Percentiles rank a stretch among this genome's conserved stretches.
Conservation (phyloP, 164 flowering plant species). For the Buxus sempervirens region DNA sequence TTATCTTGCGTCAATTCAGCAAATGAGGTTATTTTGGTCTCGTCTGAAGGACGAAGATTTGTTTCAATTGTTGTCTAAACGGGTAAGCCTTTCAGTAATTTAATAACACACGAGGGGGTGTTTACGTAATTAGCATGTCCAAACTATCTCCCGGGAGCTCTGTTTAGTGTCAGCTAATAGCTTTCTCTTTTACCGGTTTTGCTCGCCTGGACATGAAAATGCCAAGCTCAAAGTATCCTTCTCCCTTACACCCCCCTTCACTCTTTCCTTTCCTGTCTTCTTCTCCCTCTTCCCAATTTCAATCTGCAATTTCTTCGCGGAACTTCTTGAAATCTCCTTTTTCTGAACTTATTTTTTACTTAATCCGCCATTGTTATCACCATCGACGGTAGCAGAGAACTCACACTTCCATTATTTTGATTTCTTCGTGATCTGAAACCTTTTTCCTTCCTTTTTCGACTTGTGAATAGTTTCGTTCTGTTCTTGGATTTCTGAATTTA, state of each 20-base stretch:
- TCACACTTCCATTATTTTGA: background rate
- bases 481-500: background rate
- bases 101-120: background rate
- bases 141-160: background rate
- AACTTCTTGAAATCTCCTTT: background rate
- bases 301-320: background rate
- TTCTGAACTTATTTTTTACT: background rate
- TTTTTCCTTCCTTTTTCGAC: background rate
- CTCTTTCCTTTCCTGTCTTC: background rate
- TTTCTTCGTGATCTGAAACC: background rate
- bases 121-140: background rate
- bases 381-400: background rate
- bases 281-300: background rate
- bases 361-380: background rate
- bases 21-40: background rate
- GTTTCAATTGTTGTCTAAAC: too few relatives aligned
- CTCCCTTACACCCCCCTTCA: background rate
- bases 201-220: background rate
- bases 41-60: background rate
- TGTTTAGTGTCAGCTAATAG: background rate
- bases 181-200: background rate
- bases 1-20: too few relatives aligned
- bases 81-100: background rate
- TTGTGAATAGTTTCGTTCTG: background rate
- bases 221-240: too few relatives aligned